phyloP scores from a whole-genome alignment of 345 rosid genomes.

The Euphorbia peplus region DNA sequence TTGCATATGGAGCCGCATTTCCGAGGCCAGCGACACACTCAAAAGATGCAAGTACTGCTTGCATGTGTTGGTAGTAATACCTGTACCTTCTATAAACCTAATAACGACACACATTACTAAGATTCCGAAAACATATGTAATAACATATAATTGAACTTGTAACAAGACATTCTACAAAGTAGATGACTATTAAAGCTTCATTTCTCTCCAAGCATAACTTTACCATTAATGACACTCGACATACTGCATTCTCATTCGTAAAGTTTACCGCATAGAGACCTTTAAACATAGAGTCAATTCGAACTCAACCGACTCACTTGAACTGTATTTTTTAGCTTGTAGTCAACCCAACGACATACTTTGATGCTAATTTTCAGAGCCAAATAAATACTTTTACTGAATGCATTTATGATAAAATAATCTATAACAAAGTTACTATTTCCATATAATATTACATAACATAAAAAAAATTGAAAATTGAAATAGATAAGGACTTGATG shows the following conservation, averaged over 20 bases:
- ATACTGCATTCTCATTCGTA: too few relatives aligned
- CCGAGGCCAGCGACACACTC: constrained; percentile 26
- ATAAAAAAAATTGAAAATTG: not conserved
- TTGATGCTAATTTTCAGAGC: not conserved
- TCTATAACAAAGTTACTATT: too few relatives aligned
- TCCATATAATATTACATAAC: too few relatives aligned
- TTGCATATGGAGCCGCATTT: constrained; percentile 23
- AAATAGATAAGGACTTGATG: not conserved
- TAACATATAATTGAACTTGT: not conserved
- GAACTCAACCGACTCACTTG: not conserved
- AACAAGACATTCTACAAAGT: not conserved
- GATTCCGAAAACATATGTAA: not conserved
- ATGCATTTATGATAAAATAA: not conserved
- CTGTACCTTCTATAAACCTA: constrained; percentile 28
- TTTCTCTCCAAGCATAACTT: too few relatives aligned
- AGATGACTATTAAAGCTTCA: not conserved
- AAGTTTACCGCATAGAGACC: too few relatives aligned
- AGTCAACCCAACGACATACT: not conserved
- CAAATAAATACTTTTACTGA: not conserved
- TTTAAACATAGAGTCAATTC: not conserved
- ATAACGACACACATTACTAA: not conserved
- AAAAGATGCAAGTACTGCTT: constrained; percentile 24
- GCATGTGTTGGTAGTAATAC: constrained; percentile 29
- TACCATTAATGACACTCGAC: too few relatives aligned
- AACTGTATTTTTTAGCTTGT: not conserved